Evolutionary conservation across 805 yeast species (phyloP), one percentile per base, ranked within the genome.

Genomic region (Candida methanosorbosa): DNA sequence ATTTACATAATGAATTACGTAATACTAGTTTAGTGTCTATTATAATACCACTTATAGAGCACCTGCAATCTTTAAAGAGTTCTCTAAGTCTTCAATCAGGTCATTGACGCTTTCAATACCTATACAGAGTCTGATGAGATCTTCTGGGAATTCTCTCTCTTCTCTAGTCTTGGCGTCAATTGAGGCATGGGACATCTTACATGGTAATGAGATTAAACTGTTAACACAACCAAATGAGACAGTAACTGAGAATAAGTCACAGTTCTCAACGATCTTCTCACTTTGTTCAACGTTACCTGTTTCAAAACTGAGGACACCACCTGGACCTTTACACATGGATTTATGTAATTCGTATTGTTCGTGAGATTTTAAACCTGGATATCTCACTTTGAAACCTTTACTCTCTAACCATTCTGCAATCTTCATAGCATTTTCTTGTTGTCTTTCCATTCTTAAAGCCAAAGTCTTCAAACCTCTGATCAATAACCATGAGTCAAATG

Each of bases 141-240:
- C 97, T 58, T 88, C 97, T 2, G 96, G 95, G 61, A 88, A 78
- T 30, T 78, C 86, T 56, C 97, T 76, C 56, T 82, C 94, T 32
- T 78, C 78, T 57, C 97, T 76, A 4, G 85, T 78, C 51, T 83
- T 75, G 18, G 87, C 81, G 47, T 87, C 95, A 42, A 88, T 88
- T 3, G 95, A 81, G n/a, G 97, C 97, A 54, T 88, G 97, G 6
- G 95, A 84, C 97, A 88, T 88, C 57, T 75, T 74, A 58, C 97
- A 85, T 13, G 97, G 97, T 78, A 88, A 73, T 27, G 95, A 85
- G 38, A 88, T 85, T 52, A 88, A 68, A 14, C 95, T 83, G 64
- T 86, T 85, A 40, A 90, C 95, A 56, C 95, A 82, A 17, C 97
- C 97, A 60, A 88, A 88, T 9, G 94, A 82, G 8, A 88, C 97